Evolutionary conservation across 2,329 filamentous ascomycete species (phyloP).

Genomic region (Alternaria triticimaculans): DNA sequence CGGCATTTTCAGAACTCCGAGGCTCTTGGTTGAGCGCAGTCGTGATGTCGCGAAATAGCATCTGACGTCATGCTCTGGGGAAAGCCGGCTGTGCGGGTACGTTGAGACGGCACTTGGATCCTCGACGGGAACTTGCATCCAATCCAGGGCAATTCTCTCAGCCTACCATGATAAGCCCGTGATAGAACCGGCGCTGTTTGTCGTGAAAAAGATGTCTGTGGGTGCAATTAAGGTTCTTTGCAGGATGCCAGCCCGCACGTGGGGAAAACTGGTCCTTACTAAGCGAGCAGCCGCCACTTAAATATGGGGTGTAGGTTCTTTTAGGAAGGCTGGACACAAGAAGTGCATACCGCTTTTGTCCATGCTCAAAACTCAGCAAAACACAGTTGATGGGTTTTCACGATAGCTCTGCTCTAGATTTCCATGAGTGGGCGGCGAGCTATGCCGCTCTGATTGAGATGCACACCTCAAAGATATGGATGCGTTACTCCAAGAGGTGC

Average conservation of each 20-base stretch:
- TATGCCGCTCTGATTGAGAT: background rate
- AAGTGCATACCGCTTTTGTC: background rate
- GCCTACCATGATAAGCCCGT: background rate
- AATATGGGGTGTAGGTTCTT: slow-evolving; percentile 3
- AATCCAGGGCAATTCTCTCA: background rate
- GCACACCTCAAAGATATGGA: background rate
- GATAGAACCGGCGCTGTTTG: background rate
- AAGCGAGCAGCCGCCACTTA: slow-evolving; percentile 5
- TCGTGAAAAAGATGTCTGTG: slow-evolving; percentile 6
- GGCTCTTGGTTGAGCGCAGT: background rate
- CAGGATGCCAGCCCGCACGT: slow-evolving; percentile 8
- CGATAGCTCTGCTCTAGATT: background rate
- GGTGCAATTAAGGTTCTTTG: slow-evolving; percentile 16
- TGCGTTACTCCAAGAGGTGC: background rate
- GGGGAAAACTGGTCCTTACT: slow-evolving; percentile 5
- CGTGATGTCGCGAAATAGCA: background rate
- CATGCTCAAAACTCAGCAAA: background rate
- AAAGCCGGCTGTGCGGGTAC: slow-evolving; percentile 3
- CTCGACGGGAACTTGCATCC: slow-evolving; percentile 2
- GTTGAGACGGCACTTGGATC: slow-evolving; percentile 1
- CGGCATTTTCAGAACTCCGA: background rate
- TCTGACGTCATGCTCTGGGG: slow-evolving; percentile 8
- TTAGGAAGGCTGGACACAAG: background rate
- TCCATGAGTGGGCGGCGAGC: background rate
- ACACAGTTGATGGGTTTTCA: slow-evolving; percentile 1